phyloP scores from a whole-genome alignment of 352 stramenopile species.

The Halophytophthora polymorphica region DNA sequence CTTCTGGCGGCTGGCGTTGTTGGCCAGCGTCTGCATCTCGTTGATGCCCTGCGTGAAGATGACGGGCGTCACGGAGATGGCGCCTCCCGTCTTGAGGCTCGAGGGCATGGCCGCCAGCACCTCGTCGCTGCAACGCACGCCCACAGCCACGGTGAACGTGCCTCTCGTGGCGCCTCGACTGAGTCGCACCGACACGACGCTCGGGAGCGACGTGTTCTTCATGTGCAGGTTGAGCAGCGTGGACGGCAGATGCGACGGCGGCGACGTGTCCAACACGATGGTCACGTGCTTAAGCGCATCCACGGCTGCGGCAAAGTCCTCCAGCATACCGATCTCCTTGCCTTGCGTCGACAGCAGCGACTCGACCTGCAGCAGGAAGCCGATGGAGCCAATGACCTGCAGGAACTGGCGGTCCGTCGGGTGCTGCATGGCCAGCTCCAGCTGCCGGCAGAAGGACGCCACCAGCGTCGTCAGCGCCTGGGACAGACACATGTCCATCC shows the following conservation, averaged over 20 bases:
- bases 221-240: conserved; percentile 79
- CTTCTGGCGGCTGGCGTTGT: conserved; percentile 66
- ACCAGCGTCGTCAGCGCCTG: conserved; percentile 74
- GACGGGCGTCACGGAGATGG: conserved; percentile 58
- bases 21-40: conserved; percentile 78
- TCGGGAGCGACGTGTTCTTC: conserved; percentile 63
- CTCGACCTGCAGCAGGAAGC: conserved; percentile 89
- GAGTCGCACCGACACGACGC: conserved; percentile 69
- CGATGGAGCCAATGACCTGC: conserved; percentile 56
- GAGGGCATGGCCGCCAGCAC: conserved; percentile 41
- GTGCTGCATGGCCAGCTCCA: conserved; percentile 72
- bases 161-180: conserved; percentile 47
- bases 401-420: conserved; percentile 55
- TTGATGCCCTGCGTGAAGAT: conserved; percentile 80
- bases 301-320: conserved; percentile 81
- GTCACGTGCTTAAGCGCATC: conserved; percentile 70
- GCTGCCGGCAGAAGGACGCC: conserved; percentile 65
- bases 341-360: conserved; percentile 92
- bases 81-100: conserved; percentile 39
- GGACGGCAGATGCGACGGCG: conserved; percentile 52
- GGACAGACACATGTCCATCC: conserved; percentile 76
- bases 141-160: conserved; percentile 52
- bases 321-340: conserved; percentile 95
- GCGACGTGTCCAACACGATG: conserved; percentile 67
- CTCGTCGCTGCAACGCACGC: conserved; percentile 48